These are phyloP conservation scores for Mrakia frigida DNA, from an alignment of 768 basidiomycete species.

Conservation along the genomic window DNA sequence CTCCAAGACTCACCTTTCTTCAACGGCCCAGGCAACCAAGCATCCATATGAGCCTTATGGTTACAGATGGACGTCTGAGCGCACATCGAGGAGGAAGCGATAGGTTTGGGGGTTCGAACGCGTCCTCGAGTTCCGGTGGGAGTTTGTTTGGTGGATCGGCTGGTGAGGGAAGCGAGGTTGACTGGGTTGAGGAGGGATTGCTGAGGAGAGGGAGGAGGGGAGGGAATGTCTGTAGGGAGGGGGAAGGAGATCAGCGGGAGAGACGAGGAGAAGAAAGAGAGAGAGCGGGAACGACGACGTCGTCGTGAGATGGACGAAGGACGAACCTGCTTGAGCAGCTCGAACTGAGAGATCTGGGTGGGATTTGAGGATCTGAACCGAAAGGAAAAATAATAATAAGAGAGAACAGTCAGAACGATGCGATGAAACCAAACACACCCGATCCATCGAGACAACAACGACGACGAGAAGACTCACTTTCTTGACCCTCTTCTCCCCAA, in stretches of 20 bases:
- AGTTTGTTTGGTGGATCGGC: background rate
- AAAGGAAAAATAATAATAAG: background rate
- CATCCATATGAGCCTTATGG: conserved; percentile 18
- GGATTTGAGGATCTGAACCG: background rate
- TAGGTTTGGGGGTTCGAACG: conserved; percentile 8
- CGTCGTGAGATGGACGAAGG: background rate
- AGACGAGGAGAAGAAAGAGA: too few relatives aligned
- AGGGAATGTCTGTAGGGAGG: background rate
- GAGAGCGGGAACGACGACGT: background rate
- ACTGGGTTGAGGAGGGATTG: background rate
- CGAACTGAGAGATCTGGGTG: background rate
- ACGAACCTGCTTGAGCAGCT: background rate
- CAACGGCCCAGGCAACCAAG: conserved; percentile 14
- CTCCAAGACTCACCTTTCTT: background rate
- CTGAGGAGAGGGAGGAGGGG: background rate
- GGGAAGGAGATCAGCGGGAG: background rate
- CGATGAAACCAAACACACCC: too few relatives aligned
- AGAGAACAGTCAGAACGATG: too few relatives aligned
- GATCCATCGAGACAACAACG: background rate
- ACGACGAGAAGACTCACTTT: background rate
- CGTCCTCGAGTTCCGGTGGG: conserved; percentile 10
- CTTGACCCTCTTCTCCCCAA: conserved; percentile 13
- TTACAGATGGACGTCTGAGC: conserved; percentile 12
- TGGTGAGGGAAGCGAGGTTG: background rate
- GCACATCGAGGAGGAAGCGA: conserved; percentile 16